Percentiles rank a stretch among this genome's conserved stretches.
These are phyloP conservation scores for Blastomyces parvus DNA, from an alignment of 2,329 filamentous ascomycete genomes.

Conservation along the genomic window DNA sequence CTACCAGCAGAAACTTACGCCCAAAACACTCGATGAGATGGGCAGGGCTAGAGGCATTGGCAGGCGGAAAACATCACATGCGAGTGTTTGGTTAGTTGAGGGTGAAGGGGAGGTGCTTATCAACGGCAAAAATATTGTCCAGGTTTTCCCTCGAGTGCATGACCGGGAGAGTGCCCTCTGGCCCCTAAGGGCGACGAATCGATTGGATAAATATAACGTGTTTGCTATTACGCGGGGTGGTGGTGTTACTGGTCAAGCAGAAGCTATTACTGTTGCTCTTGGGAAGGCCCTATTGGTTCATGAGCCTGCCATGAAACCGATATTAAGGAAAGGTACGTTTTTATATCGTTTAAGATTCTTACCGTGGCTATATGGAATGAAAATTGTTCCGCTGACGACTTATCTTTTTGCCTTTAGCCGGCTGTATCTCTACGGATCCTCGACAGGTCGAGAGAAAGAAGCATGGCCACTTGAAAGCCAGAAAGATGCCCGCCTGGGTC, in stretches of 20 bases:
- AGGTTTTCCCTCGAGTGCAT: conserved; percentile 78
- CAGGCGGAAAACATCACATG: conserved; percentile 76
- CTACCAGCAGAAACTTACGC: conserved; percentile 53
- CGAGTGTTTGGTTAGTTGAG: conserved; percentile 80
- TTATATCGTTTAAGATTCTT: not conserved
- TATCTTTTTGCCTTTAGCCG: conserved; percentile 49
- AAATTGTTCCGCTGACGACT: conserved; percentile 4
- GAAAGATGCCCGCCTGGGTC: conserved; percentile 98
- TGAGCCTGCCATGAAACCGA: conserved; percentile 82
- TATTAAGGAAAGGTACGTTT: conserved; percentile 74
- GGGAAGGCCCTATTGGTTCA: conserved; percentile 81
- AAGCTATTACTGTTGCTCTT: conserved; percentile 83
- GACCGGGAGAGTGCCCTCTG: conserved; percentile 91
- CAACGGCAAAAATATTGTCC: conserved; percentile 76
- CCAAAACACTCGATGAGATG: conserved; percentile 58
- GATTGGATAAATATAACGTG: conserved; percentile 94
- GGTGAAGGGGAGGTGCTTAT: conserved; percentile 82
- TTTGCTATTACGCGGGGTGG: conserved; percentile 79
- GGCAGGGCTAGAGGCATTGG: conserved; percentile 75
- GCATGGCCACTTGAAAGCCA: conserved; percentile 86
- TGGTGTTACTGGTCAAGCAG: conserved; percentile 88
- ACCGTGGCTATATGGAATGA: conserved; percentile 2
- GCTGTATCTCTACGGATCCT: conserved; percentile 81
- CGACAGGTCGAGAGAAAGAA: conserved; percentile 97
- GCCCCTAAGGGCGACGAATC: conserved; percentile 71